Percentiles rank a stretch among this genome's conserved stretches.
These are phyloP conservation scores for Punica granatum DNA, from an alignment of 345 rosid species.

Conservation along the genomic window DNA sequence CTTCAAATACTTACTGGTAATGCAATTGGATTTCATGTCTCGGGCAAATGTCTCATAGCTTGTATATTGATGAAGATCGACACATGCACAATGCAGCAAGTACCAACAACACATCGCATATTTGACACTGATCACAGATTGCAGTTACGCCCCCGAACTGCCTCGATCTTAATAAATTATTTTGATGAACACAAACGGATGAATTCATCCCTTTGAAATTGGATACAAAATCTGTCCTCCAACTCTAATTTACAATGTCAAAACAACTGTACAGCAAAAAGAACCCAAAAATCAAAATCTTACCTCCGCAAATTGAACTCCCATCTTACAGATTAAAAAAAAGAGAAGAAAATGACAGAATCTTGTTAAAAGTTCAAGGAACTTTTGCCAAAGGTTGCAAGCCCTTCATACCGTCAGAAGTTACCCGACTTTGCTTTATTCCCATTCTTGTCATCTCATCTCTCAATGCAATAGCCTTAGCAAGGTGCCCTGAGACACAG, in stretches of 20 bases:
- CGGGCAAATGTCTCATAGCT: too few relatives aligned
- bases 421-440: conserved; percentile 26
- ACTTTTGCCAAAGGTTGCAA: not conserved
- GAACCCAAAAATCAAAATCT: not conserved
- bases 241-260: not conserved
- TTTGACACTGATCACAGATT: too few relatives aligned
- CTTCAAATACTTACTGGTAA: too few relatives aligned
- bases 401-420: conserved; percentile 3
- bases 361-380: not conserved
- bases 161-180: not conserved
- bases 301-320: not conserved
- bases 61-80: too few relatives aligned
- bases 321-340: not conserved
- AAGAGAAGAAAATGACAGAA: too few relatives aligned
- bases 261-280: not conserved
- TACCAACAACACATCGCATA: too few relatives aligned
- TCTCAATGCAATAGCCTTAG: conserved; percentile 51
- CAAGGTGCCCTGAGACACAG: conserved; percentile 48
- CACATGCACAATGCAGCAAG: too few relatives aligned
- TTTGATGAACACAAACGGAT: not conserved
- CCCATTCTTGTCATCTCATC: conserved; percentile 68
- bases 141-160: not conserved
- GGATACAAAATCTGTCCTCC: not conserved
- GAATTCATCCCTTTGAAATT: not conserved
- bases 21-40: too few relatives aligned